These are phyloP conservation scores for Eucalyptus curtisii DNA, from an alignment of 345 rosid genomes.

Conservation along the genomic window DNA sequence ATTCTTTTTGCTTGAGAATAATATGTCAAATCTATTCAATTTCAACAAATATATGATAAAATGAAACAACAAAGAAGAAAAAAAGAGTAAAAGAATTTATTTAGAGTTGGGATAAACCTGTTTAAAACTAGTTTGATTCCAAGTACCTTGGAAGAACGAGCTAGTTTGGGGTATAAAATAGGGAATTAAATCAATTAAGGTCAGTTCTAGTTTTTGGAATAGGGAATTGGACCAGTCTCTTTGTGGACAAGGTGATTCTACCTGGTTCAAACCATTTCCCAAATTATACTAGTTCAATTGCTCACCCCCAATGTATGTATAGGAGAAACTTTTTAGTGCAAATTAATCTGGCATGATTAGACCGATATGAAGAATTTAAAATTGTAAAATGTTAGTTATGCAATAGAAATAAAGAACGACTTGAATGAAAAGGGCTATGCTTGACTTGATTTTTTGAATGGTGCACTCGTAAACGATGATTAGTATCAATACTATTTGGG, in stretches of 20 bases:
- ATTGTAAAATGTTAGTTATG: background rate
- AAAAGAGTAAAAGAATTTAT: background rate
- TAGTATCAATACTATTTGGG: background rate
- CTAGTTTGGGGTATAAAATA: background rate
- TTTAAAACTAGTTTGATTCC: background rate
- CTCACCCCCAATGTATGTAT: background rate
- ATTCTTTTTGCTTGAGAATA: background rate
- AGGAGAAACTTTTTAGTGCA: background rate
- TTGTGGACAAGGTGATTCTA: background rate
- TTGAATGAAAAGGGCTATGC: background rate
- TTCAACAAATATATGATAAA: background rate
- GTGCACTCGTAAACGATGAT: background rate
- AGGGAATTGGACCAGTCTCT: rapidly evolving
- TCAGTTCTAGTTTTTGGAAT: background rate
- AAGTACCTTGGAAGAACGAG: background rate
- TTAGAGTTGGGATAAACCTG: background rate
- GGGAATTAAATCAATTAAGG: rapidly evolving
- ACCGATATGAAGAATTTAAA: background rate
- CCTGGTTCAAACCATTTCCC: background rate
- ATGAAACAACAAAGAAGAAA: background rate
- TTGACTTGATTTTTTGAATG: background rate
- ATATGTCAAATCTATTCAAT: too few relatives aligned
- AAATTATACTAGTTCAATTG: background rate
- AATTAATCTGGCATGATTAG: background rate
- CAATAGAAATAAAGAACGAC: background rate